Evolutionary conservation across 495 filamentous ascomycete species (phyloP).

Genomic region (Penicillium coprophilum): DNA sequence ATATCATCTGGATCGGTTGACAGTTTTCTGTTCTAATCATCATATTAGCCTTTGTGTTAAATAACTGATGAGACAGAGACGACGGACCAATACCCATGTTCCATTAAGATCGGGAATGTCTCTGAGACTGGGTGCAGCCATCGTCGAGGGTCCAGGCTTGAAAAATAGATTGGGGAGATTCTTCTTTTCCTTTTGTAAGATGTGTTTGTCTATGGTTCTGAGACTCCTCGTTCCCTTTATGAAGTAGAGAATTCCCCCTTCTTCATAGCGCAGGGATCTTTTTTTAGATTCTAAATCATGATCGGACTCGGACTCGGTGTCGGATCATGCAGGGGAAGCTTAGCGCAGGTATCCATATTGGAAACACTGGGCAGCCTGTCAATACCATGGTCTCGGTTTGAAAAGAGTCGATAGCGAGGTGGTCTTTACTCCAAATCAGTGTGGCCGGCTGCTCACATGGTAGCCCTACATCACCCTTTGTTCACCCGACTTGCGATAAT

Average conservation of each 20-base stretch:
- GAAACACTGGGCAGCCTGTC: neutral
- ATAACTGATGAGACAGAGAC: neutral
- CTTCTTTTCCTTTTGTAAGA: neutral
- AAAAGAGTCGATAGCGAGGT: neutral
- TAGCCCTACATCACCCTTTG: neutral
- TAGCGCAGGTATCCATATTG: neutral
- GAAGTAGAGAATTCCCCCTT: neutral
- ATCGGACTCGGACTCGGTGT: slow-evolving; percentile 25
- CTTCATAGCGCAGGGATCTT: neutral
- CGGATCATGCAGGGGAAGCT: slow-evolving; percentile 5
- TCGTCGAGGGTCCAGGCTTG: neutral
- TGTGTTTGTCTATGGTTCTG: neutral
- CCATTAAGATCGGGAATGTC: slow-evolving; percentile 15
- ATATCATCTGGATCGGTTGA: slow-evolving; percentile 25
- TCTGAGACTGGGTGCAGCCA: slow-evolving; percentile 11
- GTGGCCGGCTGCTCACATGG: neutral
- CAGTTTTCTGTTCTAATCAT: slow-evolving; percentile 19
- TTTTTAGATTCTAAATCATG: neutral
- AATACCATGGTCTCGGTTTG: neutral
- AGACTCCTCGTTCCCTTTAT: neutral
- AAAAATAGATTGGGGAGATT: neutral
- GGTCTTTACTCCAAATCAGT: neutral
- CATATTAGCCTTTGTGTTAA: neutral
- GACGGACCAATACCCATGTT: slow-evolving; percentile 22
- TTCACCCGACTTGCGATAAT: neutral